Evolutionary conservation across 805 yeast genomes (phyloP), one percentile per base, ranked within the genome.

Genomic region (Metschnikowia gruessii): DNA sequence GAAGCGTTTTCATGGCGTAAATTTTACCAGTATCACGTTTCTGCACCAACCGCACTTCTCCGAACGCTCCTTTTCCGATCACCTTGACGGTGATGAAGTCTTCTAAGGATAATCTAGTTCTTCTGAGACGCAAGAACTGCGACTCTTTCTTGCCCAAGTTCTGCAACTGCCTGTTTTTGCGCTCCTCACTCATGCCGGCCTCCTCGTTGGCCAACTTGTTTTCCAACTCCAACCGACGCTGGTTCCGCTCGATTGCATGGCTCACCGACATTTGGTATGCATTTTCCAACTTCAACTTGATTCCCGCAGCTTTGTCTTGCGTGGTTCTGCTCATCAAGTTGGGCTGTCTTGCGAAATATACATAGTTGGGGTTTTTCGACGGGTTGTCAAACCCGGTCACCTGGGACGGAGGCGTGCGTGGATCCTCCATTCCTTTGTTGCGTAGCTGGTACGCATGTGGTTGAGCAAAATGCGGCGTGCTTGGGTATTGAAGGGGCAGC

Each of bases 41-140:
- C 62, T 94, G 97, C 12, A 94, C 98, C 44, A 94, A 73, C 52
- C 97, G 79, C 30, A 94, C 99, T 62, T 90, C 97, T 51, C 99
- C 99, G 70, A 94, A 94, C 0, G 99, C 97, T 53, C 99, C 99
- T 64, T 94, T 94, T 41, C 99, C 99, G 28, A 76, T 80, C 30
- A 86, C 96, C 66, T 89, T 89, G 45, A 90, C 95, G 1, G 97
- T 90, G 49, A 75, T 79, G 68, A 90, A 87, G 68, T 90, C 97
- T 34, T 85, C 94, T 36, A 89, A 71, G 1, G 89, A 78, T 44
- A 90, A 72, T 60, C 90, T 79, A 0, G 97, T 90, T 64, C 97
- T 79, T 55, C 97, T 73, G 45, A 90, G 75, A 52, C 97, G 77
- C 60, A 91, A 70, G 57, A 87, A 90, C 51, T 87, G 91, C 5